Evolutionary conservation across 495 filamentous ascomycete species (phyloP).

Genomic region (Penicillium dipodomyicola): DNA sequence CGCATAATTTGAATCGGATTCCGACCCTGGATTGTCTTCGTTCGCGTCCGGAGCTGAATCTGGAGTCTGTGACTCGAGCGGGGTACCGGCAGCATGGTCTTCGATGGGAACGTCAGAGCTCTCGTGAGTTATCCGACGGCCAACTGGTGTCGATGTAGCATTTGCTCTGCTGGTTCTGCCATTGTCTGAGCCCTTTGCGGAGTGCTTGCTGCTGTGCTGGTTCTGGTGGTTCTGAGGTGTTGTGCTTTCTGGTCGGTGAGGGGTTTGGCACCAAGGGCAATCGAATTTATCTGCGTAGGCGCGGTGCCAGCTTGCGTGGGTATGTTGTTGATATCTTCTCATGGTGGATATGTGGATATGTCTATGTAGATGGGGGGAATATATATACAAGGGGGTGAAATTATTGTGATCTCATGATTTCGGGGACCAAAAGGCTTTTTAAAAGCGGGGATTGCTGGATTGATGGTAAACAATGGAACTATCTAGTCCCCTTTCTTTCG

Average conservation of each 20-base stretch:
- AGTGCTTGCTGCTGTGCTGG: neutral
- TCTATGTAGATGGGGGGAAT: neutral
- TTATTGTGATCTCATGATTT: neutral
- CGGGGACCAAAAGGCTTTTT: neutral
- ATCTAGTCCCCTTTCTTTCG: neutral
- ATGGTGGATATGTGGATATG: neutral
- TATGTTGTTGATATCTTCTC: conserved; percentile 13
- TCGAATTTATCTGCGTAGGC: conserved; percentile 7
- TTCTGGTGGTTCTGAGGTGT: conserved; percentile 5
- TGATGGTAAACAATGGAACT: conserved; percentile 1
- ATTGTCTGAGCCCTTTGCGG: neutral
- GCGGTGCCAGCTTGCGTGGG: conserved; percentile 11
- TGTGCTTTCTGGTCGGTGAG: neutral
- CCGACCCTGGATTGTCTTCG: neutral
- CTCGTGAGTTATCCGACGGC: neutral
- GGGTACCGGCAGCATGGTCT: neutral
- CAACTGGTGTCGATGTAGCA: neutral
- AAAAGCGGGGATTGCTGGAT: conserved; percentile 9
- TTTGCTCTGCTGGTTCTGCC: neutral
- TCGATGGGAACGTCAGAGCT: neutral
- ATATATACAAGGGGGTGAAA: neutral
- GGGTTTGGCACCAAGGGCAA: conserved; percentile 8
- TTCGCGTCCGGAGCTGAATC: neutral
- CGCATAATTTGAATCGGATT: neutral
- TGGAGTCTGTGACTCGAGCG: neutral